Percentiles rank a stretch among this genome's conserved stretches.
Evolutionary conservation across 331 rosid genomes (phyloP).

Genomic region (Telfairia occidentalis): DNA sequence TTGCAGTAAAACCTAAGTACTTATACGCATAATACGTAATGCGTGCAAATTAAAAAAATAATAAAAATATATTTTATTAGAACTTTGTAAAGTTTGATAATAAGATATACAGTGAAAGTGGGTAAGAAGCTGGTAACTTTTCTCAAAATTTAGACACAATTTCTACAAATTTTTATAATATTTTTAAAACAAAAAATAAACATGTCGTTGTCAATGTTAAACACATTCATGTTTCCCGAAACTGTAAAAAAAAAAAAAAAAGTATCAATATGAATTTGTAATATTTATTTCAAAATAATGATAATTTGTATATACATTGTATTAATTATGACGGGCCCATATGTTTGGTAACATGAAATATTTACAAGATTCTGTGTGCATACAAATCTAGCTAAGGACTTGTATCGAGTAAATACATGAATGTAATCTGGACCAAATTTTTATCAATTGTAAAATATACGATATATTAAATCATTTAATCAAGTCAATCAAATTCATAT

Average conservation of each 20-base stretch:
- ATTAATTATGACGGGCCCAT: constrained; percentile 4
- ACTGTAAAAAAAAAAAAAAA: not conserved
- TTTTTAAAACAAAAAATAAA: not conserved
- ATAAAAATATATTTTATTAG: not conserved
- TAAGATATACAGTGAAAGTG: not conserved
- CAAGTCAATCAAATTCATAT: not conserved
- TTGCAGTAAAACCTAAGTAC: not conserved
- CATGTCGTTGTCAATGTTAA: not conserved
- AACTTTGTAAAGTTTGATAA: not conserved
- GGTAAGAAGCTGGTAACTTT: not conserved
- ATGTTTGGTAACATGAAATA: constrained; percentile 7
- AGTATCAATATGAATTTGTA: not conserved
- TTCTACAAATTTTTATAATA: not conserved
- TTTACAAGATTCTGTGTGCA: constrained; percentile 9
- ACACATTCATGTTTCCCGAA: not conserved
- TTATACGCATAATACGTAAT: not conserved
- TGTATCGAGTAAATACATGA: constrained; percentile 5
- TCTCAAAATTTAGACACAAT: not conserved
- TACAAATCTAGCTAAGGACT: not conserved
- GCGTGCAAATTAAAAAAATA: not conserved
- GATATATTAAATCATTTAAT: not conserved
- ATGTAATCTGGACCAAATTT: not conserved
- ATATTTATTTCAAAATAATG: not conserved
- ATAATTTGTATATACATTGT: not conserved
- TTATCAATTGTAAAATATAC: not conserved